Percentiles rank a stretch among this genome's conserved stretches.
These are phyloP conservation scores for Chaetomiaceae sp. DNA, from an alignment of 2,329 filamentous ascomycete genomes.

Conservation along the genomic window DNA sequence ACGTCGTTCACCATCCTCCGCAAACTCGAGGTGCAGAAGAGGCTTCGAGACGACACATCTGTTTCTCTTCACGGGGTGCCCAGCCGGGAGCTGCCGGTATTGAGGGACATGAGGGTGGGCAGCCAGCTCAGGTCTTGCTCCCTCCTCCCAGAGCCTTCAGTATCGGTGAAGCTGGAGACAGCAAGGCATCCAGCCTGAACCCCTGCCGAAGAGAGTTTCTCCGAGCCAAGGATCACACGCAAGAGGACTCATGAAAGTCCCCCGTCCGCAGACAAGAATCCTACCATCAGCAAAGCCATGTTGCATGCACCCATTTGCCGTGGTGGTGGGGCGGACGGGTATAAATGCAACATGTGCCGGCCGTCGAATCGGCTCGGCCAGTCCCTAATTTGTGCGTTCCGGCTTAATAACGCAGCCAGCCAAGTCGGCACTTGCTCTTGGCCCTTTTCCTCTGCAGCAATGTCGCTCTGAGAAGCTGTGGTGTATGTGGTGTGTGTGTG, in stretches of 20 bases:
- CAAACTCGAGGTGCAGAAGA: neutral
- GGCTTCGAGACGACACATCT: constrained; percentile 14
- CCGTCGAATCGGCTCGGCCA: neutral
- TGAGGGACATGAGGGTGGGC: neutral
- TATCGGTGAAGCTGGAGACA: too few relatives aligned
- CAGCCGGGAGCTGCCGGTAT: constrained; percentile 9
- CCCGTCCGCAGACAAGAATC: neutral
- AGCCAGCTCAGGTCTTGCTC: too few relatives aligned
- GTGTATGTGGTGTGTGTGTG: neutral
- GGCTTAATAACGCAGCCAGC: constrained; percentile 13
- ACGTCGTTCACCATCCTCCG: too few relatives aligned
- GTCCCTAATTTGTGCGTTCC: neutral
- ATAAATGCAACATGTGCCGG: neutral
- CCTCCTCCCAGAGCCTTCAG: too few relatives aligned
- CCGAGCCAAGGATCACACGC: neutral
- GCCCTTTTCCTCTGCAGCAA: neutral
- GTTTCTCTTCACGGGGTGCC: neutral
- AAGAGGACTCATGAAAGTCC: neutral
- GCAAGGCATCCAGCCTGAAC: neutral
- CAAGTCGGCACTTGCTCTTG: constrained; percentile 13
- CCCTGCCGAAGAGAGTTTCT: neutral
- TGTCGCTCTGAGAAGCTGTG: constrained; percentile 4
- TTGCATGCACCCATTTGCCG: constrained; percentile 8
- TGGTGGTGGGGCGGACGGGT: constrained; percentile 9
- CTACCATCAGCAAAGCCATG: neutral